Evolutionary conservation across 805 yeast genomes (phyloP).

Genomic region (Metschnikowia gruessii): DNA sequence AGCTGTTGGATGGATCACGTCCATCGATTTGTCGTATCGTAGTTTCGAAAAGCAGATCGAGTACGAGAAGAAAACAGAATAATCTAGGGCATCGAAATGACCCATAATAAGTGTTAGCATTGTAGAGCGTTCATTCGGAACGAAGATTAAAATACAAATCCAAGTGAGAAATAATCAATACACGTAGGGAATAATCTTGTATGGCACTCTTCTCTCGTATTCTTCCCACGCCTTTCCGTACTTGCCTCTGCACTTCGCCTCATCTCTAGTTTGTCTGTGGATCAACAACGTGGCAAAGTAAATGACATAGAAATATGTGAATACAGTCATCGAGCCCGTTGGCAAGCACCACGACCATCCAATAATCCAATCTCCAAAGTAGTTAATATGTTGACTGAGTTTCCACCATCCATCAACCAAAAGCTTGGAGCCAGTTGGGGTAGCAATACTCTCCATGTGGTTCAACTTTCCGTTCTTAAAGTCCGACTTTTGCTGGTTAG

Average conservation of each 20-base stretch:
- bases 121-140: not conserved
- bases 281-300: constrained; percentile 80
- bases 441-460: constrained; percentile 61
- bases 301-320: constrained; percentile 83
- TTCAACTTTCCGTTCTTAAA: constrained; percentile 76
- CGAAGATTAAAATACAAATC: not conserved
- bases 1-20: constrained; percentile 70
- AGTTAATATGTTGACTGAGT: constrained; percentile 85
- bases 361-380: constrained; percentile 92
- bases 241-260: constrained; percentile 80
- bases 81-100: constrained; percentile 4
- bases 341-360: constrained; percentile 92
- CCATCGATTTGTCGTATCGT: constrained; percentile 73
- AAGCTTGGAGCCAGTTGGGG: constrained; percentile 75
- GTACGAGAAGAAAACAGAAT: constrained; percentile 47
- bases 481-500: constrained; percentile 81
- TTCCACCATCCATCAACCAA: constrained; percentile 97
- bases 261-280: constrained; percentile 91
- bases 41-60: constrained; percentile 72
- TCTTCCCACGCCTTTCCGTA: constrained; percentile 85
- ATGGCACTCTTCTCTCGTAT: constrained; percentile 80
- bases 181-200: constrained; percentile 83
- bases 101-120: not conserved
- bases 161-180: constrained; percentile 40
- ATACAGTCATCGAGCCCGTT: constrained; percentile 74